Evolutionary conservation across 2,329 filamentous ascomycete species (phyloP), one percentile per base, ranked within the genome.

Genomic region (Diaporthe sp.): DNA sequence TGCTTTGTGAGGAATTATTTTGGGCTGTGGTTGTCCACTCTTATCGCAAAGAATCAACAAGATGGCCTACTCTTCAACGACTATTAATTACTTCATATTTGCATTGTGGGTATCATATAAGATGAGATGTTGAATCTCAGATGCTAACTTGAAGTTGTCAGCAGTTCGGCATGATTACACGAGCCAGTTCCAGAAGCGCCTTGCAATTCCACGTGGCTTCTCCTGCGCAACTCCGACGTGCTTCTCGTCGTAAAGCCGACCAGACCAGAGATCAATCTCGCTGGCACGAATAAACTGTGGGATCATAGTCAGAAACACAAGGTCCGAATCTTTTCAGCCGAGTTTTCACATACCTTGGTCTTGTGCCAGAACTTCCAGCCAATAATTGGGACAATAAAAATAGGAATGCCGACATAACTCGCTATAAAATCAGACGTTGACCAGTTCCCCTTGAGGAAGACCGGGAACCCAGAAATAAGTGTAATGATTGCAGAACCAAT

Each of bases 181-280:
- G 15, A 74, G 42, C 47, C 69, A 73, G 22, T 59, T 39, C 66
- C 65, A 51, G 39, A 74, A 39, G 71, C 74, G 74, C 74, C 61
- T 73, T 53, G 61, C 56, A 35, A 71, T 39, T 44, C 56, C 66
- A 39, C 39, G 59, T 30, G 51, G 72, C 47, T 69, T 51, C 22
- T 74, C 59, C 27, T 73, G 32, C 47, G 27, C 71, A 19, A 50
- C n/a, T 12, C 65, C 71, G 2, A 32, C 37, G n/a, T 71, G 53
- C 7, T 39, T 69, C 27, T 72, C 47, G 17, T 61, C 68, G 42
- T 75, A 75, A 19, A 75, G 53, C 19, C 74, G 71, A 47, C 90
- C 90, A 1, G 89, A 89, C 71, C 86, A 77, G 5, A 90, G 84
- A 76, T 92, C 91, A 27, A 92, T 85, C 27, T 91, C 84, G 27